These are phyloP conservation scores for Coniferiporia sulphurascens DNA, from an alignment of 1,284 basidiomycete genomes.

Conservation along the genomic window DNA sequence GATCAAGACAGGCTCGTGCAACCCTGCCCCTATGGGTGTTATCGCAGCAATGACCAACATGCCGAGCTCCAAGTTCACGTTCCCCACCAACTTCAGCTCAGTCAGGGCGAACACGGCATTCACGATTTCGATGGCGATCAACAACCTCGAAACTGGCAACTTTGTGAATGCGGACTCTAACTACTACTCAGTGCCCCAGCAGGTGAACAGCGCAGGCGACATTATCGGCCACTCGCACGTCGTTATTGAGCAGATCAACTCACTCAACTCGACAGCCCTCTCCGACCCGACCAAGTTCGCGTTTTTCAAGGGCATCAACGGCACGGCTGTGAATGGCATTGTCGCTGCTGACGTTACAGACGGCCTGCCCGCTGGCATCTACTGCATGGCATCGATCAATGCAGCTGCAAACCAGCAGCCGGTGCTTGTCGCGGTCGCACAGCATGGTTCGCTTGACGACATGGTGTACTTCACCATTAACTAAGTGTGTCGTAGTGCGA, in stretches of 20 bases:
- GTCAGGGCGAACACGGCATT: no score
- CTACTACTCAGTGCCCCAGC: slow-evolving; percentile 53
- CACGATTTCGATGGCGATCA: no score
- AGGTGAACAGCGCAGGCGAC: slow-evolving; percentile 48
- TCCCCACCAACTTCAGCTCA: slow-evolving; percentile 39
- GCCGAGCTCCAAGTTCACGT: slow-evolving; percentile 46
- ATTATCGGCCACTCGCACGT: slow-evolving; percentile 63
- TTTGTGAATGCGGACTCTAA: no score
- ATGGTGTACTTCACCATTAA: slow-evolving; percentile 53
- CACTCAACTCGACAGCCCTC: slow-evolving; percentile 47
- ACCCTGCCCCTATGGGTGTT: slow-evolving; percentile 38
- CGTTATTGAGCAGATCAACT: slow-evolving; percentile 52
- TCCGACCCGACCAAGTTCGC: slow-evolving; percentile 55
- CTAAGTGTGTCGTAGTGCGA: neutral
- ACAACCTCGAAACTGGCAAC: no score
- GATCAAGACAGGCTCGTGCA: slow-evolving; percentile 38
- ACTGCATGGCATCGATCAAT: slow-evolving; percentile 50
- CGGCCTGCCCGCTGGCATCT: slow-evolving; percentile 55
- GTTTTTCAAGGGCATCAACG: slow-evolving; percentile 68
- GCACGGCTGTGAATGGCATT: slow-evolving; percentile 36
- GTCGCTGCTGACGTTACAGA: slow-evolving; percentile 50
- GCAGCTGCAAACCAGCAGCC: no score
- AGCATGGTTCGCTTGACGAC: no score
- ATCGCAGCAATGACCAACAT: slow-evolving; percentile 41
- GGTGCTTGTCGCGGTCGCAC: no score